These are phyloP conservation scores for Aspergillus unguis DNA, from an alignment of 2,329 filamentous ascomycete species.

Conservation along the genomic window DNA sequence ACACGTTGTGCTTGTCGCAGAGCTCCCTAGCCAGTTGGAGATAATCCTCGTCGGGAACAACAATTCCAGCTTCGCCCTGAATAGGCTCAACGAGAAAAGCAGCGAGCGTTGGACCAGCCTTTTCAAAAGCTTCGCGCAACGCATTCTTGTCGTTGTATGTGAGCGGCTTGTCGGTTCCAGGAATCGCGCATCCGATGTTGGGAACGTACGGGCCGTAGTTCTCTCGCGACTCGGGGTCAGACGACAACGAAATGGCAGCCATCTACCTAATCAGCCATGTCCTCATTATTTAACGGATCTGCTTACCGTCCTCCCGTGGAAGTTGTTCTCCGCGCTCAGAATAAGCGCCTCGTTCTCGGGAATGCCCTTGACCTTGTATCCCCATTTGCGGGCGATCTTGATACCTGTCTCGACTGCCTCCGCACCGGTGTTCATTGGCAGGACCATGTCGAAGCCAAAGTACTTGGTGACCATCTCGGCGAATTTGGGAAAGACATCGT, in stretches of 20 bases:
- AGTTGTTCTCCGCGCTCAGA: constrained; percentile 85
- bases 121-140: constrained; percentile 73
- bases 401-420: constrained; percentile 95
- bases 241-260: constrained; percentile 90
- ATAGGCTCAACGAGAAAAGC: constrained; percentile 96
- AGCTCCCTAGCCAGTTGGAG: constrained; percentile 74
- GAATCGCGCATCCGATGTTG: constrained; percentile 73
- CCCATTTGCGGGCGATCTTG: constrained; percentile 97
- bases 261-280: constrained; percentile 54
- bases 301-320: constrained; percentile 87
- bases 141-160: constrained; percentile 82
- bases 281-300: background rate
- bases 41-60: constrained; percentile 90
- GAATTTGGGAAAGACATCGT: constrained; percentile 95
- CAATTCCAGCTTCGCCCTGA: constrained; percentile 94
- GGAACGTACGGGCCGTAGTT: constrained; percentile 97
- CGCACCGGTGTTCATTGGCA: constrained; percentile 97
- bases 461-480: constrained; percentile 84
- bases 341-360: constrained; percentile 78
- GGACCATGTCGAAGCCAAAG: constrained; percentile 95
- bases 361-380: constrained; percentile 93
- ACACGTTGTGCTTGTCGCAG: constrained; percentile 91
- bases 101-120: constrained; percentile 78
- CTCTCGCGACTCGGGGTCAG: constrained; percentile 89
- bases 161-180: constrained; percentile 72